Evolutionary conservation across 441 rosid genomes (phyloP).

Genomic region (Flueggea neowawraea): DNA sequence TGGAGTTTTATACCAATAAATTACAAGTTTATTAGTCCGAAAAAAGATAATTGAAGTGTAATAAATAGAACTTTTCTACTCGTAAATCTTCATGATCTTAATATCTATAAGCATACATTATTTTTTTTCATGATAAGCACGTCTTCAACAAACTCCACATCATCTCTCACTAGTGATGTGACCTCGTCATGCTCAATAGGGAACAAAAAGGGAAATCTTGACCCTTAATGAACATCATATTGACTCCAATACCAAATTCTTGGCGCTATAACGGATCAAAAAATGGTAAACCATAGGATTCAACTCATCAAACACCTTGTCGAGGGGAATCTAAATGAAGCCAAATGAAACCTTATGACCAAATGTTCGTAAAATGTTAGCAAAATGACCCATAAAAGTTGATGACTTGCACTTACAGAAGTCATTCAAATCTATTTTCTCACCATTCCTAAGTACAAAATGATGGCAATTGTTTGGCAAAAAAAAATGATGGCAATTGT

Average conservation of each 20-base stretch:
- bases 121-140: no score
- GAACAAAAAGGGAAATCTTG: neutral
- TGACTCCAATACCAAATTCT: constrained; percentile 12
- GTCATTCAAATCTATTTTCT: constrained; percentile 1
- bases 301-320: constrained; percentile 28
- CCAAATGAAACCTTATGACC: constrained; percentile 2
- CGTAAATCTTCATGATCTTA: no score
- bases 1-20: no score
- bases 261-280: constrained; percentile 10
- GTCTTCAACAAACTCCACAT: no score
- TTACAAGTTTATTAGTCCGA: no score
- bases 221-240: neutral
- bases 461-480: no score
- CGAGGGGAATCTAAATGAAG: constrained; percentile 51
- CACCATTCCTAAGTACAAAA: constrained; percentile 39
- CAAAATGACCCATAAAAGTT: constrained; percentile 5
- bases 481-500: no score
- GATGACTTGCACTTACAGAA: constrained; percentile 21
- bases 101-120: no score
- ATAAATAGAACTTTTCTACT: no score
- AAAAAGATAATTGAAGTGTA: no score
- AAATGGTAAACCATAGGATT: constrained; percentile 6
- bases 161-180: no score
- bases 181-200: no score
- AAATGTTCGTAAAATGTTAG: neutral